Base-by-base conservation (phyloP, 2,329 filamentous ascomycete species). In the Nothophaeocryptopus gaeumannii region DNA sequence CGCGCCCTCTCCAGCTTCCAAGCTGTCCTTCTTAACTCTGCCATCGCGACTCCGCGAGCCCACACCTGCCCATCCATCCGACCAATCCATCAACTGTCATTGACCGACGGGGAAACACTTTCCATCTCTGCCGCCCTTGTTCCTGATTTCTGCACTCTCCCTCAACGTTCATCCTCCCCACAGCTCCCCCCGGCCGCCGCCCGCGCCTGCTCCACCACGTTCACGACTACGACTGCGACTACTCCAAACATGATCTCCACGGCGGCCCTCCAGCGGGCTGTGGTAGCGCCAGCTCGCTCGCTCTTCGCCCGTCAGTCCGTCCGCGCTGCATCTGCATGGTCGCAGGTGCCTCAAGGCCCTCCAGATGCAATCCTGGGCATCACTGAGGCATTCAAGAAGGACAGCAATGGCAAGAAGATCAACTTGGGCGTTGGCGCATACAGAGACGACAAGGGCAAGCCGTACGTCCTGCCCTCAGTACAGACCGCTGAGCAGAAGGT, bases 361-460 rank as follows among this genome's bases (percentile, higher is more conserved):
- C 91, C 92, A 69, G 90, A 83, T 54, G 87, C 87, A 67, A 91
- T 67, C 47, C 53, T 66, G n/a, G 86, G 88, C 72, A 90, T 99
- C 76, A 97, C 93, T 58, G 93, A 99, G 78, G 93, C 93, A 55
- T 99, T 93, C 87, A 99, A 97, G 82, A 91, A 91, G 74, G 93
- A 99, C 72, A 81, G 79, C 67, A 92, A 95, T 74, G 78, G 83
- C 58, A 84, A 96, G 78, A 99, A 97, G 84, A 97, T 99, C 80
- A 97, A 97, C 79, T 79, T 99, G 55, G 93, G 88, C 87, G 93
- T 97, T 62, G 93, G 93, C 67, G 93, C 93, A 68, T 99, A 99
- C 83, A 90, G 93, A 69, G 93, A 97, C 72, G 91, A 97, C 80
- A 80, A 89, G 75, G 93, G 93, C 75, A 96, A 97, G 82, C 93